Percentiles rank a stretch among this genome's conserved stretches.
Evolutionary conservation across 768 basidiomycete species (phyloP).

Genomic region (Amanita polypyramis): DNA sequence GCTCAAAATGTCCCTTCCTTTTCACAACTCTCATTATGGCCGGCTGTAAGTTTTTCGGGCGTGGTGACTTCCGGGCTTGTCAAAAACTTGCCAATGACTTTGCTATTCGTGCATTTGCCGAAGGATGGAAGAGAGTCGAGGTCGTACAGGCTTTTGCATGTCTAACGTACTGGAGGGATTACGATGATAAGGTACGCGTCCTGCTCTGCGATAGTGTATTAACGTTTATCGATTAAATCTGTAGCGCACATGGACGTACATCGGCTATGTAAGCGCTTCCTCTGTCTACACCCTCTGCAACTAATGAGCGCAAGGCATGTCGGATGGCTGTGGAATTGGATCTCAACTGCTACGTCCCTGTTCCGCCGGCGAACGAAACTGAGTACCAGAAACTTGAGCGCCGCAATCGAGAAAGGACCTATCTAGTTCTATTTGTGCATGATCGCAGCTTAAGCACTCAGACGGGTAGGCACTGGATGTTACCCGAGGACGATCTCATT

Average conservation of each 20-base stretch:
- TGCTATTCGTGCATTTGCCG: conserved; percentile 68
- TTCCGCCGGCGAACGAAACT: conserved; percentile 48
- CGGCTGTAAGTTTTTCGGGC: conserved; percentile 75
- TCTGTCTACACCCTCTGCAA: conserved; percentile 6
- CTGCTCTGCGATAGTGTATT: conserved; percentile 6
- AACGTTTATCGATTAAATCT: conserved; percentile 12
- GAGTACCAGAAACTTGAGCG: conserved; percentile 62
- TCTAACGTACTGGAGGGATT: conserved; percentile 84
- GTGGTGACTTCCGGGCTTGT: conserved; percentile 54
- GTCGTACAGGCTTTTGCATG: conserved; percentile 86
- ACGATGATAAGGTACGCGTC: conserved; percentile 63
- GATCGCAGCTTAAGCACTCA: conserved; percentile 82
- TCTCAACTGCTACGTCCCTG: conserved; percentile 57
- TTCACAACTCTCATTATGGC: conserved; percentile 82
- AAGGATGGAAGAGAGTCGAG: conserved; percentile 74
- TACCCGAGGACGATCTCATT: conserved; percentile 76
- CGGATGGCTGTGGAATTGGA: conserved; percentile 83
- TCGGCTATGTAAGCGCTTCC: conserved; percentile 57
- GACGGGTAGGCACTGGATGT: conserved; percentile 82
- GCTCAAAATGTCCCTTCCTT: conserved; percentile 69
- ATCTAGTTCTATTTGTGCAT: conserved; percentile 78
- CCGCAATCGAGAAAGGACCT: conserved; percentile 78
- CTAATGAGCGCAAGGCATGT: conserved; percentile 43
- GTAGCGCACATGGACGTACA: conserved; percentile 79
- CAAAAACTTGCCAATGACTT: conserved; percentile 66